Conservation (phyloP, 495 filamentous ascomycete genomes). For the Lophiotrema nucula region DNA sequence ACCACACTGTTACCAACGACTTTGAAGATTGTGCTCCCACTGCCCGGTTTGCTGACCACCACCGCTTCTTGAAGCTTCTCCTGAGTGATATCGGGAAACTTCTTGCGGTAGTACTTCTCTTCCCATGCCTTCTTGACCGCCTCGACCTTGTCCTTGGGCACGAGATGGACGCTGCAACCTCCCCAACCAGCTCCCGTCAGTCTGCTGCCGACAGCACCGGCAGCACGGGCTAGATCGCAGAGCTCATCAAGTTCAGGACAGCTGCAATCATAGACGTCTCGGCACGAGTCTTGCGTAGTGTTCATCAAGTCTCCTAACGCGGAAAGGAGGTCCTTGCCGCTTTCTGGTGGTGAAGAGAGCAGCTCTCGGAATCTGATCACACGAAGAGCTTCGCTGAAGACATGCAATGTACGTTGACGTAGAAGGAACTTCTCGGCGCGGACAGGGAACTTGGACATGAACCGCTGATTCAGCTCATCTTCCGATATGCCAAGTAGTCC, state of each 20-base stretch:
- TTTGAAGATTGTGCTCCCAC: conserved; percentile 52
- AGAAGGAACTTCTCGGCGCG: conserved; percentile 86
- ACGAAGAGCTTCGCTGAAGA: conserved; percentile 83
- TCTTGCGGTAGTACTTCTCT: conserved; percentile 74
- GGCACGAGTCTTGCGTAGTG: conserved; percentile 81
- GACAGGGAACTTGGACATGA: conserved; percentile 81
- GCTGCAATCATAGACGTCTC: conserved; percentile 82
- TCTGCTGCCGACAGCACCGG: conserved; percentile 80
- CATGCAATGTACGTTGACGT: conserved; percentile 81
- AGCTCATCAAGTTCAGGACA: conserved; percentile 87
- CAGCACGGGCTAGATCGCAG: conserved; percentile 71
- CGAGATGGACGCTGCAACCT: conserved; percentile 90
- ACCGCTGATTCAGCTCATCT: conserved; percentile 66
- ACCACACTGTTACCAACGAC: conserved; percentile 23
- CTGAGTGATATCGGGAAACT: conserved; percentile 65
- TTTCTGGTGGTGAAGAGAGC: conserved; percentile 48
- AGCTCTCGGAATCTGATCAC: conserved; percentile 79
- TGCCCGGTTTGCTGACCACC: conserved; percentile 83
- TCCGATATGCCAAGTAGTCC: conserved; percentile 65
- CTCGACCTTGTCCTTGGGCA: conserved; percentile 82
- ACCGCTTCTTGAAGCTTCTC: conserved; percentile 77
- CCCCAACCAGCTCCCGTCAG: conserved; percentile 97
- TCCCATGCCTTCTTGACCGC: conserved; percentile 73
- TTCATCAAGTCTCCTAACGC: conserved; percentile 84
- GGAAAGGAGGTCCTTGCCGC: conserved; percentile 60